Conservation (phyloP, 1,284 basidiomycete species). For the Leccinum angustisporum region DNA sequence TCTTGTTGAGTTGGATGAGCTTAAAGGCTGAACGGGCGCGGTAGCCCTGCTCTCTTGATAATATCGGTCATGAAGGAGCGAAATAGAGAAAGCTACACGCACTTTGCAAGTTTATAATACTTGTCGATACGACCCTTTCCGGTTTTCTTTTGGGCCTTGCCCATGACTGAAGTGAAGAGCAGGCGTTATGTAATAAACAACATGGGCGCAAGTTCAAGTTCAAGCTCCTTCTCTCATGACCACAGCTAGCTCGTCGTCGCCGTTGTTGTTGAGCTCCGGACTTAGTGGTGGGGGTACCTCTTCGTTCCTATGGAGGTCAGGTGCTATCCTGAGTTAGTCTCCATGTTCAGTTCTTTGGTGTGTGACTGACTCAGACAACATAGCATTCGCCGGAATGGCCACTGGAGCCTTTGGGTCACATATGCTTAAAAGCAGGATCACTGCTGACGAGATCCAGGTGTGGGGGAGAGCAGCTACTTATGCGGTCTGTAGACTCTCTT, state of each 20-base stretch:
- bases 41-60: conserved; percentile 90
- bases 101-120: conserved; percentile 94
- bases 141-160: conserved; percentile 84
- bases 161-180: conserved; percentile 46
- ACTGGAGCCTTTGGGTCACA: conserved; percentile 74
- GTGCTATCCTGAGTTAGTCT: conserved; percentile 31
- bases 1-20: conserved; percentile 98
- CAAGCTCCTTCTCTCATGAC: not conserved
- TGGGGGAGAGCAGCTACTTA: conserved; percentile 67
- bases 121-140: conserved; percentile 95
- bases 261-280: conserved; percentile 29
- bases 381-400: conserved; percentile 59
- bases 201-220: not conserved
- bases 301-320: conserved; percentile 42
- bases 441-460: conserved; percentile 52
- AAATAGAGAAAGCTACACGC: conserved; percentile 27
- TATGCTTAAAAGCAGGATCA: conserved; percentile 53
- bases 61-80: conserved; percentile 9
- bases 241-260: not conserved
- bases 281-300: conserved; percentile 17
- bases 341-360: not conserved
- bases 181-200: not conserved
- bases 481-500: conserved; percentile 45
- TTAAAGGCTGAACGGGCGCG: conserved; percentile 99
- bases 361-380: not conserved